A percentile compares a stretch with the other conserved stretches of the same genome.
phyloP scores from a whole-genome alignment of 169 alveolate genomes.

The Plasmodium sp. region DNA sequence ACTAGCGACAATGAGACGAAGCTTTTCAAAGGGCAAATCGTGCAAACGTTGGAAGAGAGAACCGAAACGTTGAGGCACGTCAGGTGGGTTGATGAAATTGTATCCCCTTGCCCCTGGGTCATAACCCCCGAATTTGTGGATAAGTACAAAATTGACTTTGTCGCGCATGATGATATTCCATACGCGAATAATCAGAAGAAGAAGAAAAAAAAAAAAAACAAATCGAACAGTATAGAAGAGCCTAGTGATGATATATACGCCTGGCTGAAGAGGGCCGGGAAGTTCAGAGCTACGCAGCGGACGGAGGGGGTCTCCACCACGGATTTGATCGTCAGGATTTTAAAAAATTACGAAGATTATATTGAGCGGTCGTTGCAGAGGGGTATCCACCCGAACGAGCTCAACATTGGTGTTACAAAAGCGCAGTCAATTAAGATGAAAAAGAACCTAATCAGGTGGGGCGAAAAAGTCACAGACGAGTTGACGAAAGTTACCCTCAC shows the following conservation, averaged over 20 bases:
- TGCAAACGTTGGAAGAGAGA: slow-evolving; percentile 94
- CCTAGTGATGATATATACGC: slow-evolving; percentile 89
- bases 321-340: slow-evolving; percentile 93
- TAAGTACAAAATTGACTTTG: slow-evolving; percentile 91
- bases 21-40: slow-evolving; percentile 93
- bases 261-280: slow-evolving; percentile 91
- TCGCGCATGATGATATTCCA: slow-evolving; percentile 94
- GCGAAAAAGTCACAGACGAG: slow-evolving; percentile 90
- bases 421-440: slow-evolving; percentile 92
- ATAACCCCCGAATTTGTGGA: slow-evolving; percentile 91
- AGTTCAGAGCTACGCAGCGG: slow-evolving; percentile 90
- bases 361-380: slow-evolving; percentile 93
- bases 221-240: slow-evolving; percentile 56
- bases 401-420: slow-evolving; percentile 92
- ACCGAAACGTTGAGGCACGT: slow-evolving; percentile 95
- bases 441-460: slow-evolving; percentile 90
- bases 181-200: slow-evolving; percentile 84
- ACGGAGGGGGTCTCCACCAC: slow-evolving; percentile 97
- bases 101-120: slow-evolving; percentile 96
- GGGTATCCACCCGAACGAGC: slow-evolving; percentile 94
- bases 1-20: slow-evolving; percentile 95
- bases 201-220: slow-evolving; percentile 72
- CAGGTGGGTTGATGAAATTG: slow-evolving; percentile 97
- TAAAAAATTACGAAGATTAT: slow-evolving; percentile 95
- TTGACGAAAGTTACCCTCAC: slow-evolving; percentile 91